phyloP scores from a whole-genome alignment of 169 alveolate genomes.

The Cryptosporidium parvum region DNA sequence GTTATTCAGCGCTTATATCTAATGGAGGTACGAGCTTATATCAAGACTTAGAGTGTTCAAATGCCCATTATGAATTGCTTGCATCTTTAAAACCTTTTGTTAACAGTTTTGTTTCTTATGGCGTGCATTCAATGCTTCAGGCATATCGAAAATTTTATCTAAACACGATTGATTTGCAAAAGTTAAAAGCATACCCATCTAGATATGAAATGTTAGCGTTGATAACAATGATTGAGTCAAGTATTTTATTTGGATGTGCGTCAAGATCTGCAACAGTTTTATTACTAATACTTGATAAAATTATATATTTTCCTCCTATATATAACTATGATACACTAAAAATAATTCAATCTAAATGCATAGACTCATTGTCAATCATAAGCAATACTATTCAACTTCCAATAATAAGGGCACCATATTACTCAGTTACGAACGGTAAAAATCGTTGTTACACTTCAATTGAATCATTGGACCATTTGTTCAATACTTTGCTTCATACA shows the following conservation, averaged over 20 bases:
- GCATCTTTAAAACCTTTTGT: constrained; percentile 57
- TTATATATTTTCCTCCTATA: constrained; percentile 57
- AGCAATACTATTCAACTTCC: constrained; percentile 50
- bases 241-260: constrained; percentile 39
- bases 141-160: constrained; percentile 40
- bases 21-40: background rate
- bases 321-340: constrained; percentile 46
- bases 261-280: constrained; percentile 26
- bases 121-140: constrained; percentile 70
- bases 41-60: constrained; percentile 10
- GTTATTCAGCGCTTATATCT: background rate
- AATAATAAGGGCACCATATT: constrained; percentile 44
- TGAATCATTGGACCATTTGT: constrained; percentile 19
- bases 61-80: constrained; percentile 20
- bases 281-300: constrained; percentile 24
- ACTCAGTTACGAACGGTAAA: constrained; percentile 28
- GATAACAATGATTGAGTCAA: constrained; percentile 25
- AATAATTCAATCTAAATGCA: constrained; percentile 61
- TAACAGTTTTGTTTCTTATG: constrained; percentile 38
- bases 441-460: constrained; percentile 37
- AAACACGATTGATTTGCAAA: background rate
- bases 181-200: constrained; percentile 25
- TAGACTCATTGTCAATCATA: constrained; percentile 41
- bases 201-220: constrained; percentile 46
- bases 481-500: background rate